phyloP scores from a whole-genome alignment of 805 yeast genomes.

The Lipomyces orientalis region DNA sequence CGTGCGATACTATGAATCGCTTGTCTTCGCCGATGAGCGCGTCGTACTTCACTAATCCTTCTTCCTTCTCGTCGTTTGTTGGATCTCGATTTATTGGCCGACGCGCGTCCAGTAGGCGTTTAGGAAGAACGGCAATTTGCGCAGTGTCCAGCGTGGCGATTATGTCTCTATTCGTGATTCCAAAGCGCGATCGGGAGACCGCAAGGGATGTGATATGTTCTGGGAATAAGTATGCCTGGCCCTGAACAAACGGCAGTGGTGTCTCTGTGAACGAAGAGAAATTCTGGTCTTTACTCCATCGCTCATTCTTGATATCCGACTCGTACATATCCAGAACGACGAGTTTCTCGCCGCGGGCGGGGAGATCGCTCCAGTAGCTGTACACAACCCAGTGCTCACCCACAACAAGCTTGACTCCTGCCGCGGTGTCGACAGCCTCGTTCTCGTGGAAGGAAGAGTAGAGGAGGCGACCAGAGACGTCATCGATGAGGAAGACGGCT shows the following conservation, averaged over 20 bases:
- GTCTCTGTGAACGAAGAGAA: constrained; percentile 48
- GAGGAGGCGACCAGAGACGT: constrained; percentile 69
- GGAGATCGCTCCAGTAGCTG: constrained; percentile 56
- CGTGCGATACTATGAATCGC: constrained; percentile 57
- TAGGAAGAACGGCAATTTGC: constrained; percentile 68
- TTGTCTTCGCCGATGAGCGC: constrained; percentile 63
- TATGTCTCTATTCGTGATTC: constrained; percentile 71
- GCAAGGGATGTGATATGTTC: constrained; percentile 59
- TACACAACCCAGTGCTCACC: constrained; percentile 88
- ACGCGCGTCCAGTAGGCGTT: constrained; percentile 68
- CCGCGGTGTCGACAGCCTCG: constrained; percentile 50
- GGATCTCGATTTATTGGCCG: constrained; percentile 63
- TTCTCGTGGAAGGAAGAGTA: constrained; percentile 52
- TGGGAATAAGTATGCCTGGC: constrained; percentile 68
- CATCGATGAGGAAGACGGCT: constrained; percentile 63
- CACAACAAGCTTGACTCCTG: constrained; percentile 58
- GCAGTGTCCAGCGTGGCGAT: constrained; percentile 65
- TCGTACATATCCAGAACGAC: constrained; percentile 82
- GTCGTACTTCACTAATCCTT: constrained; percentile 70
- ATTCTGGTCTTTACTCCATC: constrained; percentile 40
- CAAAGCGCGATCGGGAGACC: constrained; percentile 64
- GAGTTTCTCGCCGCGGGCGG: constrained; percentile 57
- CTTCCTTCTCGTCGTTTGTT: constrained; percentile 59
- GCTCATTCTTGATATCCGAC: constrained; percentile 58
- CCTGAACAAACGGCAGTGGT: constrained; percentile 54